Percentiles rank a stretch among this genome's conserved stretches.
phyloP scores from a whole-genome alignment of 2,329 filamentous ascomycete species.

The Pezizomycotina sp. region DNA sequence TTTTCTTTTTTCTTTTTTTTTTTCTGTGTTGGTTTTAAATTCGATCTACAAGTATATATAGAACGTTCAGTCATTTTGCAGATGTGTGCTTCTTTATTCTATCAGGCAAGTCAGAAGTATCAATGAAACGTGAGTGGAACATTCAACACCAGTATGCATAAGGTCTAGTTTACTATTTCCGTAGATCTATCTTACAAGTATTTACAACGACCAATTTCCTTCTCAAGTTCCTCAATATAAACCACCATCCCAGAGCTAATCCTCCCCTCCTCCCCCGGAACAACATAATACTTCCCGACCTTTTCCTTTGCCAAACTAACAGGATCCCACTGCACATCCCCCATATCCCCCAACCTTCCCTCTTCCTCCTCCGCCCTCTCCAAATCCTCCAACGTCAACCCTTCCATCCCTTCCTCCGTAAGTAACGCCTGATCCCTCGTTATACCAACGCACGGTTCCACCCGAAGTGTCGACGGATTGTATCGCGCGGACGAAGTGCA shows the following conservation, averaged over 20 bases:
- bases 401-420: constrained; percentile 41
- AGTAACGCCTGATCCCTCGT: constrained; percentile 71
- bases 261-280: constrained; percentile 24
- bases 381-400: constrained; percentile 40
- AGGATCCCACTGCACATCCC: constrained; percentile 53
- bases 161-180: too few relatives aligned
- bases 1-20: too few relatives aligned
- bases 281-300: constrained; percentile 28
- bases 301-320: constrained; percentile 26
- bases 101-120: too few relatives aligned
- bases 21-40: too few relatives aligned
- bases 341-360: constrained; percentile 28
- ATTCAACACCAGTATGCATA: too few relatives aligned
- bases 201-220: too few relatives aligned
- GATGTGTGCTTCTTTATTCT: too few relatives aligned
- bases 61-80: too few relatives aligned
- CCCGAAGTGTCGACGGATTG: constrained; percentile 59
- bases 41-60: too few relatives aligned
- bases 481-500: constrained; percentile 79
- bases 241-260: constrained; percentile 6
- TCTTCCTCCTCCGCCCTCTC: constrained; percentile 43
- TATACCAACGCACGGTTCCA: constrained; percentile 61
- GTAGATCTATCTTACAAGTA: too few relatives aligned
- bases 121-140: too few relatives aligned
- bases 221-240: constrained; percentile 8